A percentile compares a stretch with the other conserved stretches of the same genome.
Evolutionary conservation across 148 eudicot species (phyloP).

Genomic region (Fallopia convolvulus): DNA sequence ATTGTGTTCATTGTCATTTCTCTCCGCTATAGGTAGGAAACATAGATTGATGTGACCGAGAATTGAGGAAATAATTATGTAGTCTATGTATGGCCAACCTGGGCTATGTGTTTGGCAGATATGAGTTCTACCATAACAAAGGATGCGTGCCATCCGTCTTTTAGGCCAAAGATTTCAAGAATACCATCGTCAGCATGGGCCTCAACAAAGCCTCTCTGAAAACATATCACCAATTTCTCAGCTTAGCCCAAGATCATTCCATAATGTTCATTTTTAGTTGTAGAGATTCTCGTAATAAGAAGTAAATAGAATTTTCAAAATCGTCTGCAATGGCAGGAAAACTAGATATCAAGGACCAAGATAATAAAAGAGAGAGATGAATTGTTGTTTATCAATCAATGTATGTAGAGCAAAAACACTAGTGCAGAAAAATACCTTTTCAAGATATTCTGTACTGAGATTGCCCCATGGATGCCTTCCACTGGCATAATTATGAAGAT

Average conservation of each 20-base stretch:
- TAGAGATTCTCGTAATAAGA: too few relatives aligned
- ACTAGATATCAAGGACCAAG: too few relatives aligned
- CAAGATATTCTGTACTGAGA: constrained; percentile 66
- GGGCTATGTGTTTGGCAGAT: constrained; percentile 90
- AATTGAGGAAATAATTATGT: background rate
- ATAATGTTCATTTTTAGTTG: too few relatives aligned
- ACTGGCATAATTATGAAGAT: constrained; percentile 88
- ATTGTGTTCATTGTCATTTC: background rate
- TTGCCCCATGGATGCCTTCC: constrained; percentile 98
- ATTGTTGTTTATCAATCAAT: background rate
- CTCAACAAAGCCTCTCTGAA: constrained; percentile 84
- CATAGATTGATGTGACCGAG: background rate
- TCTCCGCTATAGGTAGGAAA: background rate
- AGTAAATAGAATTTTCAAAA: too few relatives aligned
- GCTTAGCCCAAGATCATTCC: background rate
- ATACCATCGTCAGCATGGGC: constrained; percentile 89
- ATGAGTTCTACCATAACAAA: constrained; percentile 87
- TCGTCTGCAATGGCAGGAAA: too few relatives aligned
- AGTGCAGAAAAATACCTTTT: constrained; percentile 45
- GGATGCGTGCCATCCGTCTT: constrained; percentile 99
- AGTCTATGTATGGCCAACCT: constrained; percentile 34
- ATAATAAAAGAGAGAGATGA: background rate
- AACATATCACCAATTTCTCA: background rate
- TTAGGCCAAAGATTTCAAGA: constrained; percentile 79
- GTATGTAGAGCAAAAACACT: background rate